phyloP scores from a whole-genome alignment of 305 asterid species.

The Rubia balearica region DNA sequence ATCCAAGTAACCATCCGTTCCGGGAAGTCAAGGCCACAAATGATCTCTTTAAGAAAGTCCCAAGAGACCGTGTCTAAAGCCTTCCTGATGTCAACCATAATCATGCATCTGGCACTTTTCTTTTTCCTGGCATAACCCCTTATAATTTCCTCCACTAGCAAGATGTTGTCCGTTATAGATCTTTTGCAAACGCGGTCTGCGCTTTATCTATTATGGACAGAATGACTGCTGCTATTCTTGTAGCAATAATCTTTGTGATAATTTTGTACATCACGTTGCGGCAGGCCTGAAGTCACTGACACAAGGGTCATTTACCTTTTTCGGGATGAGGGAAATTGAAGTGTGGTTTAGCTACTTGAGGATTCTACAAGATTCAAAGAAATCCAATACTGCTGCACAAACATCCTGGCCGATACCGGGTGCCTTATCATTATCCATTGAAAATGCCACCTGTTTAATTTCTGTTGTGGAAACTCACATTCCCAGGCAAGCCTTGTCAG shows the following conservation, averaged over 20 bases:
- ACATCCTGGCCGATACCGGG: no score
- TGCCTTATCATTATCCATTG: background rate
- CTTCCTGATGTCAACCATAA: background rate
- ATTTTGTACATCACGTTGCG: no score
- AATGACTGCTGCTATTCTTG: no score
- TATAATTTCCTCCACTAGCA: background rate
- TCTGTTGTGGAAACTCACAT: no score
- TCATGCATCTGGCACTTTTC: background rate
- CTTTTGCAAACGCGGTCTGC: background rate
- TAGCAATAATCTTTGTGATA: no score
- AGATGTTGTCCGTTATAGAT: background rate
- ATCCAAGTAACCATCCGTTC: background rate
- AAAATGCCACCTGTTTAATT: background rate
- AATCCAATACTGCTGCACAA: no score
- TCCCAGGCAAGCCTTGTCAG: background rate
- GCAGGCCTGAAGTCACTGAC: no score
- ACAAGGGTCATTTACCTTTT: no score
- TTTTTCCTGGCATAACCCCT: background rate
- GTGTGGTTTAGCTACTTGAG: no score
- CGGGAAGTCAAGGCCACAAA: background rate
- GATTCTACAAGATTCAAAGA: no score
- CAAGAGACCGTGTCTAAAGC: background rate
- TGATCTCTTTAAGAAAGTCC: background rate
- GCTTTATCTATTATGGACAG: background rate
- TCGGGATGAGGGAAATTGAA: no score